These are phyloP conservation scores for Zangia roseola DNA, from an alignment of 768 basidiomycete genomes.

Conservation along the genomic window DNA sequence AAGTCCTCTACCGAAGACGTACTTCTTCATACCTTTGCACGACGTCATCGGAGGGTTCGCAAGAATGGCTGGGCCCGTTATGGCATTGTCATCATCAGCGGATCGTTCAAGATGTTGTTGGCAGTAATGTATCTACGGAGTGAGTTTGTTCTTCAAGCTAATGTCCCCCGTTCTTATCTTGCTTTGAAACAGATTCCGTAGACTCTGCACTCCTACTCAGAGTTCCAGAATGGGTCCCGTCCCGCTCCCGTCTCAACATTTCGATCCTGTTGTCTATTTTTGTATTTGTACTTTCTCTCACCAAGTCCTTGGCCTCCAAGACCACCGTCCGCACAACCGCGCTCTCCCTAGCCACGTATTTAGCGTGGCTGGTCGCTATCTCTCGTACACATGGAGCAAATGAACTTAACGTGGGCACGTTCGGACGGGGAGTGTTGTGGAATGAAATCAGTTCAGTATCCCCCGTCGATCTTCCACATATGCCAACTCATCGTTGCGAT, in stretches of 20 bases:
- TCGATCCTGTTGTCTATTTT: constrained; percentile 42
- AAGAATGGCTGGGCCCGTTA: constrained; percentile 44
- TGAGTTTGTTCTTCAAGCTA: constrained; percentile 35
- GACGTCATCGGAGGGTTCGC: constrained; percentile 50
- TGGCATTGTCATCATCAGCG: constrained; percentile 44
- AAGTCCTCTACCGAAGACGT: constrained; percentile 66
- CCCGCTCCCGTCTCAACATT: constrained; percentile 39
- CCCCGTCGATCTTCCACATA: background rate
- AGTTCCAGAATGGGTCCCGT: constrained; percentile 36
- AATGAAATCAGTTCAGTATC: constrained; percentile 57
- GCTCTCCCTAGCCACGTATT: constrained; percentile 57
- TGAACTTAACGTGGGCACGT: constrained; percentile 39
- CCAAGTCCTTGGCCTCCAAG: constrained; percentile 54
- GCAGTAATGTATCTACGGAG: constrained; percentile 65
- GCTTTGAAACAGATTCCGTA: constrained; percentile 46
- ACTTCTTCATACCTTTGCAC: constrained; percentile 58
- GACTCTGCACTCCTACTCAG: constrained; percentile 48
- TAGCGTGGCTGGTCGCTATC: constrained; percentile 57
- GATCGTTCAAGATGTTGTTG: constrained; percentile 47
- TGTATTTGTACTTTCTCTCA: constrained; percentile 51
- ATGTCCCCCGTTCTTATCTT: constrained; percentile 9
- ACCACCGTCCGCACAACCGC: constrained; percentile 55
- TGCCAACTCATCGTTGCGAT: constrained; percentile 4
- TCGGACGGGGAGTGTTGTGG: constrained; percentile 54
- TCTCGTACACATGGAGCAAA: constrained; percentile 52